Evolutionary conservation across 2,329 filamentous ascomycete species (phyloP).

Genomic region (Coniosporium tulheliwenetii): DNA sequence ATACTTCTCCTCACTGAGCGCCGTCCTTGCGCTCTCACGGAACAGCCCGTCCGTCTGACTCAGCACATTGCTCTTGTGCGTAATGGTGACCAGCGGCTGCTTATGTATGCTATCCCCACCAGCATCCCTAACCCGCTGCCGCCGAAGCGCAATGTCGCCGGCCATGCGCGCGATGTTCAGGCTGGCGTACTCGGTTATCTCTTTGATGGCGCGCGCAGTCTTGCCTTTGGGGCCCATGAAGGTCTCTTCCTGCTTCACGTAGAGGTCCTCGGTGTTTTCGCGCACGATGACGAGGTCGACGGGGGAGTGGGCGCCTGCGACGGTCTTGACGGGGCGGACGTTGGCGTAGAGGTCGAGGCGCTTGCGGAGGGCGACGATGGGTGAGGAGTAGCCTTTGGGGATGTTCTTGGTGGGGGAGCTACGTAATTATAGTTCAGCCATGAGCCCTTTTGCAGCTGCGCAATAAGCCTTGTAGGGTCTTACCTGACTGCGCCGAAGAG

Average conservation of each 20-base stretch:
- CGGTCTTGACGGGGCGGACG: conserved; percentile 85
- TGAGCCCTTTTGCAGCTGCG: neutral
- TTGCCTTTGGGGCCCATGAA: conserved; percentile 57
- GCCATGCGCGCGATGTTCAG: conserved; percentile 84
- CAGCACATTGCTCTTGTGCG: conserved; percentile 96
- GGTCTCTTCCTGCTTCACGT: conserved; percentile 92
- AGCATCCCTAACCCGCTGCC: conserved; percentile 61
- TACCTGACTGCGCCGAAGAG: conserved; percentile 86
- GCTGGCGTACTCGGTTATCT: conserved; percentile 75
- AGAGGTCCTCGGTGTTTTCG: conserved; percentile 97
- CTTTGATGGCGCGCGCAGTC: conserved; percentile 94
- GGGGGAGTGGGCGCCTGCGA: conserved; percentile 44
- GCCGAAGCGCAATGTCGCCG: conserved; percentile 78
- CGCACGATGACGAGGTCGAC: conserved; percentile 97
- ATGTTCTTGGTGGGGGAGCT: conserved; percentile 78
- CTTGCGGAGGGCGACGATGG: conserved; percentile 94
- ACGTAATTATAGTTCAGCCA: neutral
- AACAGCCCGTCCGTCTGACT: conserved; percentile 95
- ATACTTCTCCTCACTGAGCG: conserved; percentile 53
- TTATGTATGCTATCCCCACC: conserved; percentile 45
- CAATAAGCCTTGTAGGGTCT: neutral
- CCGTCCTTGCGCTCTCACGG: conserved; percentile 60
- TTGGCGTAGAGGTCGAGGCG: conserved; percentile 92
- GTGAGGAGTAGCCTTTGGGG: conserved; percentile 76
- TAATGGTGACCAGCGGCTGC: conserved; percentile 74